Base-by-base conservation (phyloP, 1,284 basidiomycete genomes). In the Apiotrichum siamense region DNA sequence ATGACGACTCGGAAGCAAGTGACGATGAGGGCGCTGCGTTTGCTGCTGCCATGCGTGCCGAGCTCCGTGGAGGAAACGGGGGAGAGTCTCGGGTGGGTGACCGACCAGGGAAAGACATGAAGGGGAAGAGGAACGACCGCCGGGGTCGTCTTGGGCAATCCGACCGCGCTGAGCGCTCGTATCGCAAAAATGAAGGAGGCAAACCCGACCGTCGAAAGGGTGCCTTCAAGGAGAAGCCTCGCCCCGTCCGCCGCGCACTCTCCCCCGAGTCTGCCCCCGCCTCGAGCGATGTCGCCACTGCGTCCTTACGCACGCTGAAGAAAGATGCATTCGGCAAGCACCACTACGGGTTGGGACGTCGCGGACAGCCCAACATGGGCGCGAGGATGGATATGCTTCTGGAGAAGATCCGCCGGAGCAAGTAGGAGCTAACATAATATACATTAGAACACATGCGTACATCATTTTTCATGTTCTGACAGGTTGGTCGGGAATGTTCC, bases 351-450 rank as follows among this genome's bases (percentile, higher is more conserved):
- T 52, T 20, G 27, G 54, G 11, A 57, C 52, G 21, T n/a, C 61
- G 59, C 54, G 72, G 73, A n/a, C 74, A 74, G 57, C 74, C 74
- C 25, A 71, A 73, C 54, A 72, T 76, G 73, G 66, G 63, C 20
- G 69, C 72, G 27, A 65, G 72, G 53, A 76, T 76, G 70, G 72
- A 66, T 18, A 61, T 66, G 23, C 44, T 76, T 55, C 56, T 76
- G 52, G 72, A 76, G 63, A 63, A 72, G 66, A 74, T 76, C 42
- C 64, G 69, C 61, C 48, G 69, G 60, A 60, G 61, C 39, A 66
- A 61, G 40, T 55, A 49, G 38, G n/a, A n/a, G n/a, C n/a, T n/a
- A n/a, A 17, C 13, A 15, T 11, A 10, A 17, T 50, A 38, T 41
- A 45, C 13, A 73, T 20, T 27, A 29, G 15, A 37, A 17, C 36